Base-by-base conservation (phyloP, 2,329 filamentous ascomycete genomes). In the Cercospora janseana region DNA sequence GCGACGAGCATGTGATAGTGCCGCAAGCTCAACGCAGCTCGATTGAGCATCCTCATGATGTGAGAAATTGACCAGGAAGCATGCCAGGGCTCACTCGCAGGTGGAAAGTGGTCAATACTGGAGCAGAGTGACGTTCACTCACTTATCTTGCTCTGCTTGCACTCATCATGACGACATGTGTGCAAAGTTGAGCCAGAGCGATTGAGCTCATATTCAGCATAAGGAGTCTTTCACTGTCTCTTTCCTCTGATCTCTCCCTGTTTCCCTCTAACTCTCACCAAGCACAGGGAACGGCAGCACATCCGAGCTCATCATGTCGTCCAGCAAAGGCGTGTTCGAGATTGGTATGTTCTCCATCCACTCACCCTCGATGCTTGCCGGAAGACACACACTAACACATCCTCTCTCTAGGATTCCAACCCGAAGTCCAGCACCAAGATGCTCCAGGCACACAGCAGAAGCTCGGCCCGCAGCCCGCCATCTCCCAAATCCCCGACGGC, bases 401-500 rank as follows among this genome's bases (percentile, higher is more conserved):
- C n/a, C 1, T 1, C 35, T 3, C 10, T 12, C 1, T 21, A 52
- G 51, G 51, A 45, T 52, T 48, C 52, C 54, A 58, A 52, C 59
- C 60, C 27, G 52, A 59, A 21, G 49, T 82, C 35, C 72, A 76
- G 26, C 70, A 81, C 56, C 75, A 82, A 59, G 60, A 72, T 31
- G 70, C 71, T 18, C 79, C 79, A 0, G 80, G 80, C 6, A 71
- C 75, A 12, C 73, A 84, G 56, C 67, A 72, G 21, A 69, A 80
- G 13, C 74, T 89, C 72, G 70, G 78, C 15, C 76, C 75, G 1
- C 73, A 79, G 48, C 83, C 86, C 1, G 72, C 79, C 35, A 81
- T 79, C 49, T 81, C 85, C 48, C 74, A 85, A 51, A 69, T 91
- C 2, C 87, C 87, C 0, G 83, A 81, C 4, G 77, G 79, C 13